Evolutionary conservation across 208 protist genomes (phyloP).

Genomic region (Trypanosoma melophagium): DNA sequence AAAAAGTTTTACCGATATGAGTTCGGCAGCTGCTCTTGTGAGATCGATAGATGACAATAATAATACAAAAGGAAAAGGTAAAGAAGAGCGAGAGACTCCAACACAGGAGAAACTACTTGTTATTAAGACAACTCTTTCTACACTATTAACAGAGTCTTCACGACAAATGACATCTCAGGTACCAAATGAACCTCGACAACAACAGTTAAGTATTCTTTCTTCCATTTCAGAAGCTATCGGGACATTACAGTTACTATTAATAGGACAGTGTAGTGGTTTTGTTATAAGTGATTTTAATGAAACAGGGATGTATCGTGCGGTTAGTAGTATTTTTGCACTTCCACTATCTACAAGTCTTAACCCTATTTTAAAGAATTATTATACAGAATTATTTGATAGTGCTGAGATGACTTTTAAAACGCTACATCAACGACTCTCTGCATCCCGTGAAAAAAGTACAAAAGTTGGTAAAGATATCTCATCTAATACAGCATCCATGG

Average conservation of each 20-base stretch:
- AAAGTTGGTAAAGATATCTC: not conserved
- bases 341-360: slow-evolving; percentile 1
- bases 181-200: slow-evolving; percentile 16
- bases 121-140: slow-evolving; percentile 28
- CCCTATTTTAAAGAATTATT: slow-evolving; percentile 22
- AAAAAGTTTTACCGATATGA: slow-evolving; percentile 30
- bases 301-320: not conserved
- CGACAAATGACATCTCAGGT: slow-evolving; percentile 15
- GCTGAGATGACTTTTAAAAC: slow-evolving; percentile 18
- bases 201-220: slow-evolving; percentile 19
- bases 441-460: not conserved
- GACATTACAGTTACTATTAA: slow-evolving; percentile 67
- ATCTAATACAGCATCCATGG: not conserved
- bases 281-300: not conserved
- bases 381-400: slow-evolving; percentile 27
- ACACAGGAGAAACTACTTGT: slow-evolving; percentile 7
- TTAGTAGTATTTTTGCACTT: slow-evolving; percentile 19
- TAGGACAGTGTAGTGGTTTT: slow-evolving; percentile 43
- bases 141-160: slow-evolving; percentile 24
- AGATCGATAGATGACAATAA: not conserved
- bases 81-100: not conserved
- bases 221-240: slow-evolving; percentile 58
- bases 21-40: slow-evolving; percentile 21
- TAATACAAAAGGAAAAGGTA: not conserved
- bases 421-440: slow-evolving; percentile 7